These are phyloP conservation scores for Cubamyces sp. DNA, from an alignment of 768 basidiomycete genomes.

Conservation along the genomic window DNA sequence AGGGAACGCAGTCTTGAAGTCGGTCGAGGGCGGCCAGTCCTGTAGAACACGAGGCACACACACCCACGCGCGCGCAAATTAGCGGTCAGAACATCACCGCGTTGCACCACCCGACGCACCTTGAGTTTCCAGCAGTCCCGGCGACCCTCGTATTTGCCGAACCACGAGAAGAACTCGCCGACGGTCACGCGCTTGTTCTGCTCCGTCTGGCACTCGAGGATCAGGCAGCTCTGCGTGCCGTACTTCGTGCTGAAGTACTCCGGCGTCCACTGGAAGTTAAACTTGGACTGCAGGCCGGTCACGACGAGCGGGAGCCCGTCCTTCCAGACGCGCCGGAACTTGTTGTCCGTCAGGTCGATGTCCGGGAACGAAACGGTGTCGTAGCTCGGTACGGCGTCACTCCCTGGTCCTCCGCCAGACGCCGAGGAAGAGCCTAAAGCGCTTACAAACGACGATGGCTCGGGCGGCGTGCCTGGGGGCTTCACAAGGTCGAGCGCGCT, in stretches of 20 bases:
- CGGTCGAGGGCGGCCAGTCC: conserved; percentile 92
- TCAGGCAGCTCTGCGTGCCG: conserved; percentile 62
- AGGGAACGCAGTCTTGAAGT: conserved; percentile 84
- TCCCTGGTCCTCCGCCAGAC: neutral
- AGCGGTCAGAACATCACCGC: conserved; percentile 1
- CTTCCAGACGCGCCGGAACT: conserved; percentile 74
- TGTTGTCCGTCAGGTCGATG: conserved; percentile 54
- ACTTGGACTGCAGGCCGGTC: conserved; percentile 61
- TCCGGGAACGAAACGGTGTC: conserved; percentile 50
- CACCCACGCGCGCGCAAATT: conserved; percentile 5
- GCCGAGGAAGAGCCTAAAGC: conserved; percentile 15
- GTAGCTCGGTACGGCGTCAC: conserved; percentile 44
- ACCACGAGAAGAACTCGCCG: conserved; percentile 76
- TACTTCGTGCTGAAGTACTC: conserved; percentile 77
- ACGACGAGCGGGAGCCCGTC: conserved; percentile 81
- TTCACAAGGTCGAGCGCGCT: conserved; percentile 7
- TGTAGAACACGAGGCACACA: conserved; percentile 35
- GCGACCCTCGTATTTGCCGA: conserved; percentile 68
- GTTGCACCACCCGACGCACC: conserved; percentile 40
- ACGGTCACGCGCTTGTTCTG: conserved; percentile 65
- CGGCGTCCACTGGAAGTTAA: conserved; percentile 79
- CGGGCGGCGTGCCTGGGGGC: conserved; percentile 8
- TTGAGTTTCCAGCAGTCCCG: conserved; percentile 75
- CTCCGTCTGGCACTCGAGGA: conserved; percentile 85
- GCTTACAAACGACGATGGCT: conserved; percentile 19